Evolutionary conservation across 257 asterid species (phyloP), one percentile per base, ranked within the genome.

Genomic region (Lycium barbarum): DNA sequence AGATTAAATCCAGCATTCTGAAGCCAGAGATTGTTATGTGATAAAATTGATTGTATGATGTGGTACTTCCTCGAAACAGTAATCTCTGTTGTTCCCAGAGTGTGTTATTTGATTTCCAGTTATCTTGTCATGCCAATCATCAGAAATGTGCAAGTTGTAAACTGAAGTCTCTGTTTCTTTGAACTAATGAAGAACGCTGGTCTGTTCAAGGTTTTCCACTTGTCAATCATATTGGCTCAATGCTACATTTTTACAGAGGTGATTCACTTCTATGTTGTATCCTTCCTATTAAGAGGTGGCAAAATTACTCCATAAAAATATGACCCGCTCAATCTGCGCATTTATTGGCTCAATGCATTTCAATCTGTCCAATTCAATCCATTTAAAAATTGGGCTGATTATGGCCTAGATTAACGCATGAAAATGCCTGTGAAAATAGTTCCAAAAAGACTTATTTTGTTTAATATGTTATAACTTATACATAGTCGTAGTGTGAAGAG

Each of bases 21-120:
- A 91, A 91, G 89, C 97, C 98, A 12, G 94, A 95, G 92, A 94
- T 93, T 13, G 94, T 95, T 10, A 95, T 95, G 98, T 95, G 89
- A 87, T 86, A 51, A 51, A 49, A 20, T 13, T 20, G 61, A 73
- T 49, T 35, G 80, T n/a, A 10, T 73, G 59, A 73, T 47, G 10
- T 47, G n/a, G n/a, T 47, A 5, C 58, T 45, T 45, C 20, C 6
- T n/a, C 7, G 59, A 73, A 76, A 76, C 22, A 76, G 63, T 22
- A 38, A 68, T 36, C 17, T 43, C 36, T 71, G 17, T 18, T 71
- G 17, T 18, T 71, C 55, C 35, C 35, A 4, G 36, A 18, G 4
- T 40, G 10, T 72, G 36, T 43, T 43, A 36, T 43, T 71, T 40
- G 54, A 55, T 55, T 55, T 55, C 61, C 61, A 55, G 61, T 40